These are phyloP conservation scores for Solanum gandarillasii DNA, from an alignment of 257 asterid genomes.

Conservation along the genomic window DNA sequence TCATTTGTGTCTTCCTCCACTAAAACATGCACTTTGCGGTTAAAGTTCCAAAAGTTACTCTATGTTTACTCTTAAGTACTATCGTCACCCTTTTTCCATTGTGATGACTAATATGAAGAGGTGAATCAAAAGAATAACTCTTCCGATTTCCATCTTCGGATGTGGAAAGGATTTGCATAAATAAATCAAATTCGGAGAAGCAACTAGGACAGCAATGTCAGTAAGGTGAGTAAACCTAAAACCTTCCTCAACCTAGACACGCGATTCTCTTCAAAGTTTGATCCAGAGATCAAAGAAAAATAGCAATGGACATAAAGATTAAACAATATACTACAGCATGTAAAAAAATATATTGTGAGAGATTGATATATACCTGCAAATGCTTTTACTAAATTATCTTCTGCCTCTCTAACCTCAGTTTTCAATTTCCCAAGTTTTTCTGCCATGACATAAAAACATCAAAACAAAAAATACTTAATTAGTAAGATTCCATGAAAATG, in stretches of 20 bases:
- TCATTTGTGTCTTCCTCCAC: not conserved
- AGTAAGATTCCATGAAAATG: not conserved
- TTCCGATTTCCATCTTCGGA: not conserved
- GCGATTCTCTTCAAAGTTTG: not conserved
- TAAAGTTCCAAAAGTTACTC: not conserved
- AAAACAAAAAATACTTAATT: not conserved
- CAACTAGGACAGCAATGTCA: not conserved
- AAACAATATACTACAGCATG: not conserved
- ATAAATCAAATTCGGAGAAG: not conserved
- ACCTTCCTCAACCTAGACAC: not conserved
- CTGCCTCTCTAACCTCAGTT: constrained; percentile 53
- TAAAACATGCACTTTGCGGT: not conserved
- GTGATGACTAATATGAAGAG: not conserved
- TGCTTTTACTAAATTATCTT: constrained; percentile 62
- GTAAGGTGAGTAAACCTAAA: not conserved
- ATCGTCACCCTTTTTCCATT: not conserved
- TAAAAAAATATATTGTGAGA: not conserved
- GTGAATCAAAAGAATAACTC: not conserved
- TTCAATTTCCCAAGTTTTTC: constrained; percentile 52
- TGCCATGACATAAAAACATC: constrained; percentile 7
- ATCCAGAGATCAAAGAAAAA: not conserved
- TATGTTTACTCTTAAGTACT: not conserved
- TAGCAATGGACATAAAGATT: not conserved
- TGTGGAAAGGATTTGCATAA: not conserved
- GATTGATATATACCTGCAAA: constrained; percentile 46